Conservation (phyloP, 805 yeast genomes). For the Blastobotrys robertii region DNA sequence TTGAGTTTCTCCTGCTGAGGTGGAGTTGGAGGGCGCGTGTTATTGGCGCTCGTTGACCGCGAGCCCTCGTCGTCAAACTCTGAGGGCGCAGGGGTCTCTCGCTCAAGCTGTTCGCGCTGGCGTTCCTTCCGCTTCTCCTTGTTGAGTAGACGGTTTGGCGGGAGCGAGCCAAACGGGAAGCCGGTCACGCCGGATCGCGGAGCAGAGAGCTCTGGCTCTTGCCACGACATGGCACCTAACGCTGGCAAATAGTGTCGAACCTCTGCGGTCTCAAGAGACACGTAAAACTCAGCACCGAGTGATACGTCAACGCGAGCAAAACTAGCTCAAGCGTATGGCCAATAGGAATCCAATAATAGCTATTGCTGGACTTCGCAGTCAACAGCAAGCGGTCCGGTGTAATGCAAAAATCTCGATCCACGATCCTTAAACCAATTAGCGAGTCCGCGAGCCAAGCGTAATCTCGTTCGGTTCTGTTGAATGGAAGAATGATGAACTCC, state of each 20-base stretch:
- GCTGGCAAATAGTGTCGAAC: background rate
- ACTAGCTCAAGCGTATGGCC: too few relatives aligned
- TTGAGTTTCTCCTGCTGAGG: slow-evolving; percentile 14
- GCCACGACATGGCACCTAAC: slow-evolving; percentile 5
- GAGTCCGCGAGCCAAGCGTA: too few relatives aligned
- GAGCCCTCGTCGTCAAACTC: slow-evolving; percentile 2
- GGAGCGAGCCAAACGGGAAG: background rate
- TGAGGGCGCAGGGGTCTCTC: background rate
- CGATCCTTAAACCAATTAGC: too few relatives aligned
- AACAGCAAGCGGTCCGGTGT: too few relatives aligned
- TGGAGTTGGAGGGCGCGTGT: slow-evolving; percentile 6
- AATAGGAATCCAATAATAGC: too few relatives aligned
- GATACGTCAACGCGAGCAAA: too few relatives aligned
- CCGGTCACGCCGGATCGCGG: background rate
- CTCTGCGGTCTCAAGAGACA: too few relatives aligned
- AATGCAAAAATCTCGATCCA: too few relatives aligned
- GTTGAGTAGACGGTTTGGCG: background rate
- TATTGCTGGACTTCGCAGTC: too few relatives aligned
- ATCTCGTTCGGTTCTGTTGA: too few relatives aligned
- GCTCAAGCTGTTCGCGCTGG: background rate
- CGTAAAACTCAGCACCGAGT: too few relatives aligned
- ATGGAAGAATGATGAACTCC: too few relatives aligned
- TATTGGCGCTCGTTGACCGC: slow-evolving; percentile 3
- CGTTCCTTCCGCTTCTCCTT: background rate
- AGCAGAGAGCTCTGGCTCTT: slow-evolving; percentile 10